Evolutionary conservation across 2,329 filamentous ascomycete species (phyloP), one percentile per base, ranked within the genome.

Genomic region (Colletotrichum aenigma): DNA sequence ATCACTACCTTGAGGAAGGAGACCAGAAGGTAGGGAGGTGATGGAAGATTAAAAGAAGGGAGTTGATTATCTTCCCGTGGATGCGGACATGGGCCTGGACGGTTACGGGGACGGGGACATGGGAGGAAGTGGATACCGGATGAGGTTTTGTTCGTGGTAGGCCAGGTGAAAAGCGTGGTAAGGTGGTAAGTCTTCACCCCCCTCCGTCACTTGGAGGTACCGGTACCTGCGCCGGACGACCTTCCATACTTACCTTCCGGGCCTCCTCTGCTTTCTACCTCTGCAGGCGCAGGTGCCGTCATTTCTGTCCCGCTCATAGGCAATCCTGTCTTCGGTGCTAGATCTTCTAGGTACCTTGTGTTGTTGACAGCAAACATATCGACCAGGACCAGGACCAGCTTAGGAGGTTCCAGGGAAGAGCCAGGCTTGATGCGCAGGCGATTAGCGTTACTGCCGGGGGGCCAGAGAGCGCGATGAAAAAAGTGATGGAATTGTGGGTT

Each of bases 41-140:
- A 65, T 65, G 43, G 13, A 62, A 65, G 74, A 76, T 74, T 65
- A 69, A 76, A 70, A 68, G 74, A 66, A 76, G 70, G 64, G 65
- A 74, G 58, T 61, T 69, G 70, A 69, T 36, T 38, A 52, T 55
- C 70, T 62, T 62, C 28, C 56, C 56, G 66, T 69, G 34, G 66
- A 60, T 69, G 34, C 55, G 69, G 70, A 66, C 69, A 64, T 60
- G 62, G 71, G 48, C 58, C 30, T 36, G 58, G 60, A 64, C 71
- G 38, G 38, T n/a, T n/a, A 48, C 38, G 32, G 70, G 58, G 43
- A 30, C 58, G 66, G 66, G 65, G 52, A 28, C 66, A 26, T 30
- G 36, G 65, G 43, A 58, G 56, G 52, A 64, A 48, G 74, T 76
- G 74, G 74, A 74, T 76, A 64, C 74, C 56, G 28, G 58, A 74